Evolutionary conservation across 495 filamentous ascomycete species (phyloP).

Genomic region (Clavariopsis aquatica): DNA sequence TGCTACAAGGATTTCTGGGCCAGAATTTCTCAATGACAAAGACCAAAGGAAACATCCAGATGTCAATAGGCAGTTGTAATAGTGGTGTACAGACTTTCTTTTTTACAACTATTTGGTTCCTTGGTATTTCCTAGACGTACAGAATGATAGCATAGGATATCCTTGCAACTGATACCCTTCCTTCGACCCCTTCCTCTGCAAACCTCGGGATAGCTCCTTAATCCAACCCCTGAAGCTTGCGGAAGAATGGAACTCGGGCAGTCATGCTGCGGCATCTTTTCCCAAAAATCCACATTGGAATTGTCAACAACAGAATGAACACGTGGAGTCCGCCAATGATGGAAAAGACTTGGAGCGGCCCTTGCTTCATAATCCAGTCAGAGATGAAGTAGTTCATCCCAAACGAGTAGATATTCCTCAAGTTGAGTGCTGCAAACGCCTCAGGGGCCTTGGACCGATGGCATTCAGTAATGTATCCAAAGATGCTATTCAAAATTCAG

Average conservation of each 20-base stretch:
- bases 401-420: constrained; percentile 34
- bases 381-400: constrained; percentile 36
- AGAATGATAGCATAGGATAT: no score
- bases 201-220: background rate
- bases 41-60: no score
- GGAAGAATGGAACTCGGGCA: constrained; percentile 17
- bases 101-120: no score
- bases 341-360: constrained; percentile 30
- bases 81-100: no score
- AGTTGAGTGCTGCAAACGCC: constrained; percentile 29
- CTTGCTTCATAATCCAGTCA: constrained; percentile 26
- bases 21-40: no score
- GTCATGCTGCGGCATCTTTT: constrained; percentile 26
- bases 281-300: constrained; percentile 36
- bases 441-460: constrained; percentile 32
- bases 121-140: no score
- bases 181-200: background rate
- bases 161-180: no score
- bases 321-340: constrained; percentile 31
- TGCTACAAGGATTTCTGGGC: no score
- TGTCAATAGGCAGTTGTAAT: no score
- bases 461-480: constrained; percentile 34
- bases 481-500: constrained; percentile 7
- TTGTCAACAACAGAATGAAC: constrained; percentile 30
- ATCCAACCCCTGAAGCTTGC: constrained; percentile 23